Evolutionary conservation across 2,329 filamentous ascomycete genomes (phyloP), one percentile per base, ranked within the genome.

Genomic region (Tricladium varicosporioides): DNA sequence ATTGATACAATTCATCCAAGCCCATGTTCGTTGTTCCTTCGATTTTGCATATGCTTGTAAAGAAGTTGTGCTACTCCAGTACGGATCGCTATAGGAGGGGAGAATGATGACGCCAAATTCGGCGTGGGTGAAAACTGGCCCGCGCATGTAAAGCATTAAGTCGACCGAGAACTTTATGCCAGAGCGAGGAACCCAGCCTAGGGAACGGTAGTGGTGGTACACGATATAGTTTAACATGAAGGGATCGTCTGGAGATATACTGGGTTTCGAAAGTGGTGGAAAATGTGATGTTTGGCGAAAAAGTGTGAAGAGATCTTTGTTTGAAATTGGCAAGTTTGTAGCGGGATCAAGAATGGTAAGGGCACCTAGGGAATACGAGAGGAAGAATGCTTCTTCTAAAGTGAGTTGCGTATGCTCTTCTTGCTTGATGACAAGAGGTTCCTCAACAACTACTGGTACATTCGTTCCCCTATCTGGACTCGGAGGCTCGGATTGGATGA

Each of bases 81-180:
- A 85, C 0, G 82, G 69, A 68, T 94, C 78, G 5, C 75, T 86
- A 69, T 95, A 97, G 0, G 91, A 87, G 0, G 94, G 93, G 2
- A 97, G 70, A 43, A 99, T 84, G 19, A 93, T 79, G 45, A 97
- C 76, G 0, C 91, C 92, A 69, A 97, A 99, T 69, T 97, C 92
- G 18, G 94, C 94, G 70, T 99, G 94, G 18, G 91, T 86, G 71
- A 99, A 97, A 0, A 94, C 93, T 0, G 94, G 94, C 0, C 94
- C 94, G 16, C 92, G 87, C 56, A 91, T 87, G 74, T 99, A 99
- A 7, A 99, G 81, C n/a, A 99, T 77, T 77, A 91, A 97, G 72
- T 99, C 94, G 9, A 92, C 89, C 18, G 90, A 91, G 66, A 99
- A 99, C 70, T 99, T 99, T 70, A 96, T 87, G 36, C 94, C 95